phyloP scores from a whole-genome alignment of 805 yeast species.

The Candida fluviatilis region DNA sequence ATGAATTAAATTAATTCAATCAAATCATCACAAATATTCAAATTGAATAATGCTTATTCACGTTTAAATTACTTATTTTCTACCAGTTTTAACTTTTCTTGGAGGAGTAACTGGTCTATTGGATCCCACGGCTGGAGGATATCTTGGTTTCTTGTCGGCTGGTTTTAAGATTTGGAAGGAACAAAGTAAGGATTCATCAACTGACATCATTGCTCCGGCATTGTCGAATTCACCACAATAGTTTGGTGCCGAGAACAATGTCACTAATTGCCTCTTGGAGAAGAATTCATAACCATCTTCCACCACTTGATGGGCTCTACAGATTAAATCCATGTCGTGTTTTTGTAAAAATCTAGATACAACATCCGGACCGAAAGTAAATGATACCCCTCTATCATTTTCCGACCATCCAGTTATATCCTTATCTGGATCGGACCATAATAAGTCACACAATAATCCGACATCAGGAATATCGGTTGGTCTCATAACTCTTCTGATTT shows the following conservation, averaged over 20 bases:
- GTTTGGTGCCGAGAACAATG: slow-evolving; percentile 94
- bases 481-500: slow-evolving; percentile 97
- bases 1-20: too few relatives aligned
- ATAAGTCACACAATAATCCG: slow-evolving; percentile 90
- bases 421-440: slow-evolving; percentile 99
- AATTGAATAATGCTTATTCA: background rate
- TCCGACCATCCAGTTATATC: slow-evolving; percentile 99
- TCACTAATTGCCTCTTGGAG: slow-evolving; percentile 91
- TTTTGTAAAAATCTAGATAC: slow-evolving; percentile 93
- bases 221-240: slow-evolving; percentile 99
- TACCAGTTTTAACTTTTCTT: slow-evolving; percentile 11
- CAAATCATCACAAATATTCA: too few relatives aligned
- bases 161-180: slow-evolving; percentile 97
- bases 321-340: slow-evolving; percentile 96
- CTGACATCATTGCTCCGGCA: slow-evolving; percentile 99
- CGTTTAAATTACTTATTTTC: slow-evolving; percentile 4
- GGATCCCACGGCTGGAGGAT: slow-evolving; percentile 32
- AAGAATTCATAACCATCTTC: slow-evolving; percentile 99
- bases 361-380: slow-evolving; percentile 99
- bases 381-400: slow-evolving; percentile 97
- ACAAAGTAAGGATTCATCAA: slow-evolving; percentile 92
- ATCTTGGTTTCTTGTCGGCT: slow-evolving; percentile 89
- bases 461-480: slow-evolving; percentile 99
- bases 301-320: slow-evolving; percentile 98
- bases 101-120: slow-evolving; percentile 11